Evolutionary conservation across 208 protist species (phyloP).

Genomic region (Lotmaria passim): DNA sequence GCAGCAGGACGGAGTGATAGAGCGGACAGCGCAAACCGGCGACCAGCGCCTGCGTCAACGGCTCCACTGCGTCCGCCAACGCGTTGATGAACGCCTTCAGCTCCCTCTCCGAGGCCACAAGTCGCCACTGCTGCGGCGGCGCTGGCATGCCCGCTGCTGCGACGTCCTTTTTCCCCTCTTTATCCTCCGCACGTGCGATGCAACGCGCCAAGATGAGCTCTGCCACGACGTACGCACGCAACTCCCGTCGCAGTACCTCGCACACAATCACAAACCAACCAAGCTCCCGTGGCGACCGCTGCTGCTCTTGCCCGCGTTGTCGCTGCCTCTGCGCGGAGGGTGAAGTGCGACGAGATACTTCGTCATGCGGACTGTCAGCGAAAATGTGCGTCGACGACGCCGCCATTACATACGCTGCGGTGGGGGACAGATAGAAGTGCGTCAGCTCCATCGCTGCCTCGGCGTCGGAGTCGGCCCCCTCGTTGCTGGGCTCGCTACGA

Average conservation of each 20-base stretch:
- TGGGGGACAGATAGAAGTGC: slow-evolving; percentile 39
- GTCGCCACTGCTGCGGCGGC: neutral
- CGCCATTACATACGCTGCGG: slow-evolving; percentile 39
- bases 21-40: slow-evolving; percentile 11
- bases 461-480: neutral
- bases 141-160: neutral
- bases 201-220: slow-evolving; percentile 13
- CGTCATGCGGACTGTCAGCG: neutral
- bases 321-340: no score
- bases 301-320: slow-evolving; percentile 11
- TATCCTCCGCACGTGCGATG: neutral
- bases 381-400: neutral
- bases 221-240: slow-evolving; percentile 28
- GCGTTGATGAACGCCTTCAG: slow-evolving; percentile 48
- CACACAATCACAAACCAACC: slow-evolving; percentile 43
- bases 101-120: slow-evolving; percentile 10
- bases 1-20: slow-evolving; percentile 36
- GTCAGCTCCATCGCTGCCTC: slow-evolving; percentile 17
- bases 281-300: slow-evolving; percentile 10
- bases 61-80: slow-evolving; percentile 37
- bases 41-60: slow-evolving; percentile 40
- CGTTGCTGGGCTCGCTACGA: neutral
- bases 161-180: no score
- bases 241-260: slow-evolving; percentile 55
- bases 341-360: no score